Evolutionary conservation across 495 filamentous ascomycete genomes (phyloP), one percentile per base, ranked within the genome.

Genomic region (Bathelium albidoporum): DNA sequence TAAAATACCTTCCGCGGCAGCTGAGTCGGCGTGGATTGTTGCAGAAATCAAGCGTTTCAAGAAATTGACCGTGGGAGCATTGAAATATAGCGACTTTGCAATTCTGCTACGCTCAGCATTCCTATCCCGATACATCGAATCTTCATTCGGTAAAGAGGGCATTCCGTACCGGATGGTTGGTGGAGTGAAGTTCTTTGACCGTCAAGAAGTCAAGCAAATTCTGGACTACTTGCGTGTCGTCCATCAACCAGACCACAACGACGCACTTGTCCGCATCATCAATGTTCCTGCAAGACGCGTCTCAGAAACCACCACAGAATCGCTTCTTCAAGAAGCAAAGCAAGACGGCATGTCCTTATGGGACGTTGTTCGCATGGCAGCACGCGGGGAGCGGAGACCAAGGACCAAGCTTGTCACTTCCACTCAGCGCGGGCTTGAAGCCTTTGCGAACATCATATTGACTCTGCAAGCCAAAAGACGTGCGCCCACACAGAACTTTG

Each of bases 101-200:
- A 87, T 99, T 22, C 76, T 99, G 14, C 81, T 99, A 45, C 83
- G 95, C 2, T 92, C 91, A 4, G 89, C 94, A 0, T 79, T 84
- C 1, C 77, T 97, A 44, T 97, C 95, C 0, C 81, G 91, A 29
- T 83, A 88, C 34, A 87, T 97, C 53, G 95, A 99, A 72, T 81
- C 83, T 16, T 87, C 86, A 12, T 82, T 97, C 65, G 91, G 90
- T 2, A 91, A 88, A 70, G 84, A 85, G 10, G 95, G 95, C 0
- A 84, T 99, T 32, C 81, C 91, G 0, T 99, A 99, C 74, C 85
- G 85, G 32, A 97, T 97, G 95, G 89, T 97, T 59, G 95, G 89
- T 69, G 95, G 95, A 0, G 82, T 85, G 34, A 86, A 87, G 62
- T 99, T 99, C 74, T 99, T 93, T 69, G 95, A 99, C 67, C 84